Evolutionary conservation across 2,329 filamentous ascomycete genomes (phyloP).

Genomic region (Didymosphaeria variabile): DNA sequence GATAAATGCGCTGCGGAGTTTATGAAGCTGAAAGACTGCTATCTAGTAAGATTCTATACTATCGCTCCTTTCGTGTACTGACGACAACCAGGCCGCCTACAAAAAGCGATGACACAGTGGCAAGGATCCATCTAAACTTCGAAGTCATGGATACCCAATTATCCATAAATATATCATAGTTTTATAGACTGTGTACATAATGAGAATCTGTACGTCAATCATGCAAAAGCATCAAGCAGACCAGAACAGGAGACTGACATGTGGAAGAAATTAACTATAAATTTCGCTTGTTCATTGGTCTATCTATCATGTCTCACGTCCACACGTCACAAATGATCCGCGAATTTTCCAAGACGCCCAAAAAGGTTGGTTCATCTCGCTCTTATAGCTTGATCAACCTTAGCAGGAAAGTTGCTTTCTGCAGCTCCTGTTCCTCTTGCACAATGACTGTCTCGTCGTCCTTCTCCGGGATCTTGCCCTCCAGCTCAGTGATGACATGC

Average conservation of each 20-base stretch:
- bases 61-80: neutral
- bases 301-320: neutral
- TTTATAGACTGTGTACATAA: too few species aligned
- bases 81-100: constrained; percentile 34
- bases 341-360: neutral
- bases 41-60: constrained; percentile 67
- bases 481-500: constrained; percentile 67
- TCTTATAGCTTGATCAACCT: constrained; percentile 74
- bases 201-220: neutral
- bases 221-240: neutral
- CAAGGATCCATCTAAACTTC: neutral
- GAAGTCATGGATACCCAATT: neutral
- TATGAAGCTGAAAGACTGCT: constrained; percentile 84
- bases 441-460: constrained; percentile 68
- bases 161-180: neutral
- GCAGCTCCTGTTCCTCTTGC: constrained; percentile 86
- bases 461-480: constrained; percentile 65
- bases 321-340: neutral
- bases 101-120: constrained; percentile 37
- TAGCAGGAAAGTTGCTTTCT: constrained; percentile 81
- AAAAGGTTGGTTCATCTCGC: neutral
- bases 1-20: constrained; percentile 92
- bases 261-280: neutral
- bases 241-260: neutral
- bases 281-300: neutral